Evolutionary conservation across 1,284 basidiomycete species (phyloP).

Genomic region (Garcileccinum viscosum): DNA sequence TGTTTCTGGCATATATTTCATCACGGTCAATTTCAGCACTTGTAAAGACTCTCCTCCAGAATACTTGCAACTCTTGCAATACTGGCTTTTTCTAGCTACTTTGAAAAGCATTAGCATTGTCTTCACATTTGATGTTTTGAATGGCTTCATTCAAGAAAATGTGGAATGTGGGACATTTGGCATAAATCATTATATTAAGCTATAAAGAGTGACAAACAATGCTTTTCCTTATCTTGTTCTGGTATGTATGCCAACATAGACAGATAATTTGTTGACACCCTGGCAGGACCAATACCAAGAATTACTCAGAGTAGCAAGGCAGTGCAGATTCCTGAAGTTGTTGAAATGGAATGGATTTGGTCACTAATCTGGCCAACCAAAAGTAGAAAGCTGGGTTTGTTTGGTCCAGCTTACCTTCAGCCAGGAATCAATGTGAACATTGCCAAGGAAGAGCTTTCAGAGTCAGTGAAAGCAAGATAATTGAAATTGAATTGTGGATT

Average conservation of each 20-base stretch:
- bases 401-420: constrained; percentile 25
- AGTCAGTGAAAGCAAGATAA: too few species aligned
- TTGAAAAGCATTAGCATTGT: neutral
- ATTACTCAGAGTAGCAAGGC: constrained; percentile 4
- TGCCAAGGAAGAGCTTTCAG: neutral
- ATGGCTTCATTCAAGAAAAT: constrained; percentile 33
- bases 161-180: constrained; percentile 35
- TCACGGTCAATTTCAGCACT: neutral
- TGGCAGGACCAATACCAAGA: constrained; percentile 18
- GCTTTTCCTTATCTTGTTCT: constrained; percentile 25
- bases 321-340: constrained; percentile 9
- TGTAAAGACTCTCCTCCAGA: constrained; percentile 17
- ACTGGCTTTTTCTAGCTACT: neutral
- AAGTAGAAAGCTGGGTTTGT: constrained; percentile 13
- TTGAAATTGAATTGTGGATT: too few species aligned
- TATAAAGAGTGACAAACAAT: constrained; percentile 30
- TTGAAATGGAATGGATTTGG: constrained; percentile 12
- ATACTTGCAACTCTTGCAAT: neutral
- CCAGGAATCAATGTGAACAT: constrained; percentile 14
- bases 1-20: neutral
- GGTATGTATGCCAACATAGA: neutral
- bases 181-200: constrained; percentile 32
- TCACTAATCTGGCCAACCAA: neutral
- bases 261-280: neutral
- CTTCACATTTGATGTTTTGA: neutral